Conservation (phyloP, 495 filamentous ascomycete species). For the Aspergillus heteromorphus region DNA sequence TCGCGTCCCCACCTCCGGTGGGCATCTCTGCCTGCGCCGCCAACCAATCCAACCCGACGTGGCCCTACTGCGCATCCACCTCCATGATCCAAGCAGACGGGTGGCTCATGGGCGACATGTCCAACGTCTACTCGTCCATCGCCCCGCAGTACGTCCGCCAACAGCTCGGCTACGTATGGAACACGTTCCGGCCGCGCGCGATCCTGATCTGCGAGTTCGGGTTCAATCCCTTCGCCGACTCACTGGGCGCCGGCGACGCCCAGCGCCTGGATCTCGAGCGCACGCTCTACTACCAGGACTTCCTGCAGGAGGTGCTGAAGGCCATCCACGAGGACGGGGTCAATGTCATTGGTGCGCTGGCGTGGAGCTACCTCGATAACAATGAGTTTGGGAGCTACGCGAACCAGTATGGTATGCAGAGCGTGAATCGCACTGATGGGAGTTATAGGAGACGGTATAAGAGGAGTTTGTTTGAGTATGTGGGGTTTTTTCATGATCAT, state of each 20-base stretch:
- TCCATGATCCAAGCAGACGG: constrained; percentile 30
- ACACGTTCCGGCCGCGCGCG: constrained; percentile 32
- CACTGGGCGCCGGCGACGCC: constrained; percentile 23
- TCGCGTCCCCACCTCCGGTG: constrained; percentile 30
- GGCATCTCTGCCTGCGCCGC: constrained; percentile 31
- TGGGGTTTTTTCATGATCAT: constrained; percentile 28
- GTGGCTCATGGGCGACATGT: constrained; percentile 39
- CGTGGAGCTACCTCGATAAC: constrained; percentile 43
- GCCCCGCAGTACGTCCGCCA: constrained; percentile 38
- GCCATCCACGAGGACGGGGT: constrained; percentile 41
- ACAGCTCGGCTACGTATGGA: constrained; percentile 39
- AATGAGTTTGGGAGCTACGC: constrained; percentile 42
- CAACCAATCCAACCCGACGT: constrained; percentile 24
- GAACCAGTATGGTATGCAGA: constrained; percentile 38
- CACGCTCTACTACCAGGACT: constrained; percentile 36
- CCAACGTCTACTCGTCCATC: constrained; percentile 35
- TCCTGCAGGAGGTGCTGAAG: constrained; percentile 40
- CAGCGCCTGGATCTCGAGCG: constrained; percentile 36
- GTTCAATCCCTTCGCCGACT: constrained; percentile 31
- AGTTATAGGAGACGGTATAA: constrained; percentile 37
- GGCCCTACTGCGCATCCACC: constrained; percentile 37
- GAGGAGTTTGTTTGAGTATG: constrained; percentile 44
- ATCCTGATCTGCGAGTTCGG: constrained; percentile 39
- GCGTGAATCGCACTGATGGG: constrained; percentile 31
- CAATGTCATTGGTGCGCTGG: constrained; percentile 39